These are phyloP conservation scores for Meira nashicola DNA, from an alignment of 1,284 basidiomycete species.

Conservation along the genomic window DNA sequence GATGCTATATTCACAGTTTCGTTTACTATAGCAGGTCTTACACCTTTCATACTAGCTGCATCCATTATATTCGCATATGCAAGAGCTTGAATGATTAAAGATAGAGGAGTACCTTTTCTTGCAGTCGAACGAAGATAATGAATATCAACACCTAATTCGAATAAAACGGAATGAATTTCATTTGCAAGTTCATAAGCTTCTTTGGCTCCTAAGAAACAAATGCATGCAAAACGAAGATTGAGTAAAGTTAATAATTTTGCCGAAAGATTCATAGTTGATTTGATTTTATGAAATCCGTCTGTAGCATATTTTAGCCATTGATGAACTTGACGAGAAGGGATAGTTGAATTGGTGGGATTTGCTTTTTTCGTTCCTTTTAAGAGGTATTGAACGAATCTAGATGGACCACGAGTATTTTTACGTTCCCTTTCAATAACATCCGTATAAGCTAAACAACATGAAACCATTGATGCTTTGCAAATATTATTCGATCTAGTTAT, in stretches of 20 bases:
- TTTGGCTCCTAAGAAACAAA: conserved; percentile 27
- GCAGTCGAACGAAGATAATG: background rate
- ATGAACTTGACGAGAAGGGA: background rate
- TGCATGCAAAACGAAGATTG: conserved; percentile 15
- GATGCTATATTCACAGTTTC: background rate
- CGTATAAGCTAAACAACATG: conserved; percentile 33
- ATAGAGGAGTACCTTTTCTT: background rate
- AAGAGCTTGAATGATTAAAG: conserved; percentile 5
- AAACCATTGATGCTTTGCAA: conserved; percentile 31
- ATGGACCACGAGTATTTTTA: background rate
- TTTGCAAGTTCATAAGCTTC: background rate
- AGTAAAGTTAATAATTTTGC: conserved; percentile 6
- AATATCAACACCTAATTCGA: conserved; percentile 1
- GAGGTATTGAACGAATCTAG: conserved; percentile 7
- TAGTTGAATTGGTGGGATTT: background rate
- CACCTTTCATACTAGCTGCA: background rate
- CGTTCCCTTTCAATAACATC: conserved; percentile 20
- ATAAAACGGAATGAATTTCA: conserved; percentile 4
- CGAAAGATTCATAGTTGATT: background rate
- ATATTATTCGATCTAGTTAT: conserved; percentile 23
- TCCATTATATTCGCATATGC: conserved; percentile 10
- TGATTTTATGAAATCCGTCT: conserved; percentile 5
- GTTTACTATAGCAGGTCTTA: background rate
- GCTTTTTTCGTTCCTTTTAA: background rate
- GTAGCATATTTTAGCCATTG: conserved; percentile 5